Percentiles rank a stretch among this genome's conserved stretches.
Evolutionary conservation across 495 filamentous ascomycete species (phyloP).

Genomic region (Penicillium ochrochloron): DNA sequence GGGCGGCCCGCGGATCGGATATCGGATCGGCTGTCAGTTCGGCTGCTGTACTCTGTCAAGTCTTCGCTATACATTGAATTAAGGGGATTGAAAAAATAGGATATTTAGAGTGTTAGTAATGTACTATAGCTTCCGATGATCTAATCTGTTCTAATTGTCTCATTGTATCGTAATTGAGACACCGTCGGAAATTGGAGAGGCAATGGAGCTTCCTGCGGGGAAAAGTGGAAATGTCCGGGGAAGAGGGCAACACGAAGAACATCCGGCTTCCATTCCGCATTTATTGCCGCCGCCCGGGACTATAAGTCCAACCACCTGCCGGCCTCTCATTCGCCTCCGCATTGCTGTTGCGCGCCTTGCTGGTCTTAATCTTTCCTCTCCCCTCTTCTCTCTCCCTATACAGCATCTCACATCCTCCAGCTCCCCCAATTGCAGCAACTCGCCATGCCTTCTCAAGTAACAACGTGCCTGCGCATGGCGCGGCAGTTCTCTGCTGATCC

Average conservation of each 20-base stretch:
- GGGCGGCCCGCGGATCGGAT: conserved; percentile 36
- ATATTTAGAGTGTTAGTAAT: neutral
- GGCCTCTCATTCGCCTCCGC: conserved; percentile 8
- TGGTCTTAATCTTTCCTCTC: neutral
- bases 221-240: conserved; percentile 26
- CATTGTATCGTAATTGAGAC: neutral
- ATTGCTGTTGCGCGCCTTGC: conserved; percentile 15
- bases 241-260: conserved; percentile 11
- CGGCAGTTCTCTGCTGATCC: conserved; percentile 46
- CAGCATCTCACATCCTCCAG: neutral
- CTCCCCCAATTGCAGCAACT: conserved; percentile 7
- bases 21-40: conserved; percentile 27
- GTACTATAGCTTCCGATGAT: neutral
- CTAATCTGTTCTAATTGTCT: neutral
- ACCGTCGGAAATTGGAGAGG: conserved; percentile 1
- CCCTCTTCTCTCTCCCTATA: neutral
- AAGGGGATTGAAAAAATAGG: neutral
- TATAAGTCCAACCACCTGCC: conserved; percentile 28
- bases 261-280: conserved; percentile 8
- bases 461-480: conserved; percentile 49
- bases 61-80: neutral
- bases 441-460: conserved; percentile 52
- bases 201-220: conserved; percentile 12
- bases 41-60: conserved; percentile 12
- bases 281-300: conserved; percentile 24